These are phyloP conservation scores for Nemania serpens DNA, from an alignment of 2,329 filamentous ascomycete genomes.

Conservation along the genomic window DNA sequence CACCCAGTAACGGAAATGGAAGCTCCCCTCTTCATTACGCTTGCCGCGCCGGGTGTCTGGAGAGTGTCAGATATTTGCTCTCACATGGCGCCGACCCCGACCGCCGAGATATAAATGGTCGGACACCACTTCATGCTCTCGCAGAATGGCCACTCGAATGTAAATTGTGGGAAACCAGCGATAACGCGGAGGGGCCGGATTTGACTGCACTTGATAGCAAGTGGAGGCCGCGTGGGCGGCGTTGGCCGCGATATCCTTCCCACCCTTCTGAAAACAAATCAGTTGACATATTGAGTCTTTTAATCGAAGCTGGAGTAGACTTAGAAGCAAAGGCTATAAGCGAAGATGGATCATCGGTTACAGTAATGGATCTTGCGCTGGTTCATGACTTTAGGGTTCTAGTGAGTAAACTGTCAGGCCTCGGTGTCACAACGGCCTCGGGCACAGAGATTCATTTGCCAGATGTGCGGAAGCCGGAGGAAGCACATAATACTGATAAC, in stretches of 20 bases:
- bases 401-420: not conserved
- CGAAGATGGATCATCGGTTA: not conserved
- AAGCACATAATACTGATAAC: not conserved
- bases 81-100: not conserved
- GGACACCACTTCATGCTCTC: not conserved
- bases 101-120: not conserved
- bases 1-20: not conserved
- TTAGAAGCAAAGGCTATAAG: not conserved
- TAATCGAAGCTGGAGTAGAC: not conserved
- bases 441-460: not conserved
- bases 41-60: not conserved
- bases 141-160: not conserved
- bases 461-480: not conserved
- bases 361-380: not conserved
- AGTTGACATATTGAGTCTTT: not conserved
- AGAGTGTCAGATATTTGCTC: constrained; percentile 1
- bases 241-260: not conserved
- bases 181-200: not conserved
- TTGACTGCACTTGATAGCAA: not conserved
- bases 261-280: not conserved
- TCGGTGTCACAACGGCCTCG: not conserved
- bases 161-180: no score
- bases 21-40: not conserved
- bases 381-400: not conserved
- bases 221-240: not conserved